A percentile compares a stretch with the other conserved stretches of the same genome.
Conservation (phyloP, 164 flowering plant species). For the Malania oleifera region DNA sequence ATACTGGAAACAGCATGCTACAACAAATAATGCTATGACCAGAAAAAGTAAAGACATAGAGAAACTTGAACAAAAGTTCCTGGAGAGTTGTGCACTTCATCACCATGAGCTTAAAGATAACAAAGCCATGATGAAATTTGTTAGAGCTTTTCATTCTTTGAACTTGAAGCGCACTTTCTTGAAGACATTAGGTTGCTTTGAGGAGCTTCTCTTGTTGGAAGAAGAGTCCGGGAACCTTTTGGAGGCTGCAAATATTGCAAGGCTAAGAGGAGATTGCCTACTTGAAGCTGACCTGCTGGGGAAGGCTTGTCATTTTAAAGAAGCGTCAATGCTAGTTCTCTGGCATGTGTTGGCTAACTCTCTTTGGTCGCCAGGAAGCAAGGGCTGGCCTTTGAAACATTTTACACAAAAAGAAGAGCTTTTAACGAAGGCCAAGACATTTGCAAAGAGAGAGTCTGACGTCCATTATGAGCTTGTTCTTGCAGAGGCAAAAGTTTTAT, state of each 20-base stretch:
- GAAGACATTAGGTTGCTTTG: constrained; percentile 1
- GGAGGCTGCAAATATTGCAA: not conserved
- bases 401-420: not conserved
- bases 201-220: constrained; percentile 1
- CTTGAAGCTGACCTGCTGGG: not conserved
- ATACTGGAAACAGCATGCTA: constrained; percentile 39
- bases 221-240: constrained; percentile 4
- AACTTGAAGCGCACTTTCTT: constrained; percentile 30
- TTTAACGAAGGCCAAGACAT: not conserved
- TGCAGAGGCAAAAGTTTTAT: not conserved
- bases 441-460: not conserved
- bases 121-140: constrained; percentile 41
- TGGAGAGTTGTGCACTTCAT: constrained; percentile 44
- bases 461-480: not conserved
- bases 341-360: not conserved
- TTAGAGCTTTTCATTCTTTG: constrained; percentile 33
- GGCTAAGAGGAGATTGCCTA: not conserved
- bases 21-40: constrained; percentile 3
- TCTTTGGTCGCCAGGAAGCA: constrained; percentile 1
- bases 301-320: not conserved
- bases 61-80: constrained; percentile 32
- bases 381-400: not conserved
- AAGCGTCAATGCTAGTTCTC: not conserved
- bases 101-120: constrained; percentile 32
- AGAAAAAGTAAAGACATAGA: constrained; percentile 19